phyloP scores from a whole-genome alignment of 179 eudicot species.

The Silene coronaria region DNA sequence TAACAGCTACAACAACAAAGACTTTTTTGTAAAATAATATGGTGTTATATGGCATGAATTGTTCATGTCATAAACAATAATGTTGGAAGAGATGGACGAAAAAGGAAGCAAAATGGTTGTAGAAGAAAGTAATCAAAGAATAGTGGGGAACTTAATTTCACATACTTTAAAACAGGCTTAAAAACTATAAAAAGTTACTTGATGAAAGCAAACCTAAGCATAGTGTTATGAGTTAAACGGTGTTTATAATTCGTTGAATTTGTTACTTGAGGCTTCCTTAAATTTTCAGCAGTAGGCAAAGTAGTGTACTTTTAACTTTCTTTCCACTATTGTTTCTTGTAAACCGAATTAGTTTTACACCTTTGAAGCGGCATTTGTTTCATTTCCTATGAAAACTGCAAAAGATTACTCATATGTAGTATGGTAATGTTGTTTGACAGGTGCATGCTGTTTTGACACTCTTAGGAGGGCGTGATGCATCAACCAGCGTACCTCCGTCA shows the following conservation, averaged over 20 bases:
- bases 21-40: background rate
- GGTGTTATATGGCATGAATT: background rate
- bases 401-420: conserved; percentile 2
- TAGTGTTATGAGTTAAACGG: background rate
- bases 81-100: background rate
- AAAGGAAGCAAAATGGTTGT: background rate
- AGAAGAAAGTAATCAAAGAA: background rate
- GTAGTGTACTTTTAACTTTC: background rate
- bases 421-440: conserved; percentile 22
- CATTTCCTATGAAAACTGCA: background rate
- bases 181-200: background rate
- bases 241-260: background rate
- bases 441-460: conserved; percentile 49
- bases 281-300: background rate
- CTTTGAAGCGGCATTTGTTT: background rate
- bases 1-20: background rate
- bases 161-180: background rate
- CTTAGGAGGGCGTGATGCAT: conserved; percentile 42
- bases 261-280: background rate
- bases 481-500: conserved; percentile 35
- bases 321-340: background rate
- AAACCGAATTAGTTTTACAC: background rate
- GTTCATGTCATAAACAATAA: background rate
- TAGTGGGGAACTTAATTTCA: background rate
- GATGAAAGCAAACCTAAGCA: background rate